Conservation (phyloP, 495 filamentous ascomycete genomes). For the Hyaloscypha finlandica region DNA sequence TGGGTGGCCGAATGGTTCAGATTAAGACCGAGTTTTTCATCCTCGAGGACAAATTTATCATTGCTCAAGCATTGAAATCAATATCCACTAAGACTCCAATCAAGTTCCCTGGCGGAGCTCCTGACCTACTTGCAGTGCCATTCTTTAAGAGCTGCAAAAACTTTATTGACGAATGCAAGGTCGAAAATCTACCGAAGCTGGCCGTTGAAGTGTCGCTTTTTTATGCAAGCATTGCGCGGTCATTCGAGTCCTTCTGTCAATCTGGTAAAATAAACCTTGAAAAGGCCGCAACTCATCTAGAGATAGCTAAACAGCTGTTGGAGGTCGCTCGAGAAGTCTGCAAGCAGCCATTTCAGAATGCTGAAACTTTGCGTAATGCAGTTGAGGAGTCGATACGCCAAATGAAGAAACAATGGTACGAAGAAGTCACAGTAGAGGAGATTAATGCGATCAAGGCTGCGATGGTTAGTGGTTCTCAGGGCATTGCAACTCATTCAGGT, state of each 20-base stretch:
- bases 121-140: conserved; percentile 13
- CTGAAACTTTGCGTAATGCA: conserved; percentile 22
- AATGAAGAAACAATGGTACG: conserved; percentile 30
- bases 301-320: conserved; percentile 25
- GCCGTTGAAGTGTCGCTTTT: conserved; percentile 30
- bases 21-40: conserved; percentile 26
- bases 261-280: conserved; percentile 21
- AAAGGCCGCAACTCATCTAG: conserved; percentile 21
- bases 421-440: conserved; percentile 35
- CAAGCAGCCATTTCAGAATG: conserved; percentile 26
- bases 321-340: conserved; percentile 26
- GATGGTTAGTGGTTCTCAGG: conserved; percentile 36
- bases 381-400: conserved; percentile 28
- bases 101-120: conserved; percentile 25
- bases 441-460: conserved; percentile 34
- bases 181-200: conserved; percentile 33
- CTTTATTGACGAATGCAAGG: conserved; percentile 29
- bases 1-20: conserved; percentile 24
- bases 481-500: conserved; percentile 37
- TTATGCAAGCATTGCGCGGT: conserved; percentile 27
- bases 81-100: conserved; percentile 12
- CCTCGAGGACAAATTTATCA: conserved; percentile 22
- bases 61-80: conserved; percentile 23
- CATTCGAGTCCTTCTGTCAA: conserved; percentile 24
- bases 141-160: conserved; percentile 27